Percentiles rank a stretch among this genome's conserved stretches.
phyloP scores from a whole-genome alignment of 2,329 filamentous ascomycete species.

The Neoascochyta sp. region DNA sequence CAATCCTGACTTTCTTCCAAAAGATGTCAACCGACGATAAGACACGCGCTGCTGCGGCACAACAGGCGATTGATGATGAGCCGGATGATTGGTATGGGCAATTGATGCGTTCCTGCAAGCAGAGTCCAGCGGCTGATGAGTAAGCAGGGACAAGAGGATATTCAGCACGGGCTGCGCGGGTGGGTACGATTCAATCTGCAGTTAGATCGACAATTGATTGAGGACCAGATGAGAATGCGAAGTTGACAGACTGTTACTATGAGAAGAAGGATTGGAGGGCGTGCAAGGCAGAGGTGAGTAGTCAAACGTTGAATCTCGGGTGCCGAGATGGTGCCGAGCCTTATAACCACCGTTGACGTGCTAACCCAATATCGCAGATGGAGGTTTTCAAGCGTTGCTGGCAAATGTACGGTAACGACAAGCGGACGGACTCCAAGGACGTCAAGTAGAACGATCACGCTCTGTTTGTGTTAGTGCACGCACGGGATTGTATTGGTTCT shows the following conservation, averaged over 20 bases:
- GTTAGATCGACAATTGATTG: constrained; percentile 1
- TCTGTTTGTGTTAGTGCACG: no score
- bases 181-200: constrained; percentile 40
- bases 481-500: no score
- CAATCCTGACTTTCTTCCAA: no score
- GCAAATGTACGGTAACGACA: constrained; percentile 83
- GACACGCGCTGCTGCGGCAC: constrained; percentile 27
- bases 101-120: constrained; percentile 17
- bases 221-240: constrained; percentile 72
- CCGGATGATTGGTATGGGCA: constrained; percentile 83
- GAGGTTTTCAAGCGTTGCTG: constrained; percentile 84
- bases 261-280: constrained; percentile 94
- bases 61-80: constrained; percentile 69
- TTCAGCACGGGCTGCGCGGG: constrained; percentile 93
- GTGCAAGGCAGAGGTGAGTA: constrained; percentile 80
- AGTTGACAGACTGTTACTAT: constrained; percentile 92
- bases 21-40: constrained; percentile 61
- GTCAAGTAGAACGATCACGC: no score
- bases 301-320: constrained; percentile 8
- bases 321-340: constrained; percentile 28
- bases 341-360: constrained; percentile 3
- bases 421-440: constrained; percentile 75
- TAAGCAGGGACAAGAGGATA: constrained; percentile 86
- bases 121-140: constrained; percentile 2
- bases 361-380: constrained; percentile 60